phyloP scores from a whole-genome alignment of 1,139 yeast species.

The Candida buenavistaensis region DNA sequence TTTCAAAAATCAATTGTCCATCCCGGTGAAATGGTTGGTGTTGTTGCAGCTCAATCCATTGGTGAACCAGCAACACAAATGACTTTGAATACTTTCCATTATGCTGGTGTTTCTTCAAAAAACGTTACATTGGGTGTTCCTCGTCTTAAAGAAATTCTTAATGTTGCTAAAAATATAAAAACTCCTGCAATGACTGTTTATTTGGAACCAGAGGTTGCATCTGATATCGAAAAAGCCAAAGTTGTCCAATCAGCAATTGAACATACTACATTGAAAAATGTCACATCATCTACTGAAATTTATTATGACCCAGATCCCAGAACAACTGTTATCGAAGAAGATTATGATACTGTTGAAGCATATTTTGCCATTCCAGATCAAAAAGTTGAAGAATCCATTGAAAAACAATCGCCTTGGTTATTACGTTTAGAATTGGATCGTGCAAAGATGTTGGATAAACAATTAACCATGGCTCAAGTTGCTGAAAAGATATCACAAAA shows the following conservation, averaged over 20 bases:
- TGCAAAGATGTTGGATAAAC: conserved; percentile 98
- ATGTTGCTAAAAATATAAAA: conserved; percentile 96
- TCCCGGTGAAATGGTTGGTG: conserved; percentile 99
- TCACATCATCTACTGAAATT: conserved; percentile 96
- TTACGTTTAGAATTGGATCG: conserved; percentile 95
- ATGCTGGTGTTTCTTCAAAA: conserved; percentile 99
- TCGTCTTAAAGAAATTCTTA: conserved; percentile 97
- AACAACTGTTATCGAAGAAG: conserved; percentile 92
- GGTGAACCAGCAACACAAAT: conserved; percentile 99
- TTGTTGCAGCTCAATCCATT: conserved; percentile 83
- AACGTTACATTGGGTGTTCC: conserved; percentile 99
- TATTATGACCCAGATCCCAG: conserved; percentile 98
- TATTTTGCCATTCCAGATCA: conserved; percentile 98
- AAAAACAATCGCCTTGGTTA: conserved; percentile 97
- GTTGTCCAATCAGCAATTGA: conserved; percentile 91
- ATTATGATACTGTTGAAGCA: conserved; percentile 94
- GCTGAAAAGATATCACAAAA: conserved; percentile 93
- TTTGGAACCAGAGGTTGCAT: conserved; percentile 74
- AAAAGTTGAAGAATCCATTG: conserved; percentile 89
- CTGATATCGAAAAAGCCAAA: conserved; percentile 90
- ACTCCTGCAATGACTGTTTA: conserved; percentile 98
- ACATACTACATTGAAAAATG: conserved; percentile 92
- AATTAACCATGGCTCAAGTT: conserved; percentile 96
- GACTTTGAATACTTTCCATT: conserved; percentile 99
- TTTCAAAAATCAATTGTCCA: conserved; percentile 92